Evolutionary conservation across 306 rosid species (phyloP).

Genomic region (cucumber (Cucumis sativus)): DNA sequence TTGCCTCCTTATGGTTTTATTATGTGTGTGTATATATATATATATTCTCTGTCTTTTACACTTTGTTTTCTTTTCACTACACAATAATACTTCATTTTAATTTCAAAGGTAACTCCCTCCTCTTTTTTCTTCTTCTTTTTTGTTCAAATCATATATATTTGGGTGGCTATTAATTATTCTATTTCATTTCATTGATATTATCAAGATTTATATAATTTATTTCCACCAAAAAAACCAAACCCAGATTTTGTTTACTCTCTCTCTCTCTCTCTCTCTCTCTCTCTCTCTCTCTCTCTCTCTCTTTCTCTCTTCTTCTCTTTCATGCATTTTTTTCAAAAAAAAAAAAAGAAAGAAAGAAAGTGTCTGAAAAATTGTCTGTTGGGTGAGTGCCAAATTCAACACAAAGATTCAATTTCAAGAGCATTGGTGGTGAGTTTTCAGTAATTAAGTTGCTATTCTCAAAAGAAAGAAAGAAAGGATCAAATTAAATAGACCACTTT

Average conservation of each 20-base stretch:
- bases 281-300: not conserved
- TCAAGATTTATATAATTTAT: slow-evolving; percentile 18
- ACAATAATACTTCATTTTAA: slow-evolving; percentile 8
- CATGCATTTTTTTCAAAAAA: not conserved
- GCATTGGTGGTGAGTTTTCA: not conserved
- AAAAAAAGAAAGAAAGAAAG: slow-evolving; percentile 7
- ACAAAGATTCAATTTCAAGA: slow-evolving; percentile 20
- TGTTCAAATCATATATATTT: slow-evolving; percentile 27
- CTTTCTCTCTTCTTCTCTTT: slow-evolving; percentile 10
- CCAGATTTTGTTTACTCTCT: not conserved
- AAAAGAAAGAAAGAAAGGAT: not conserved
- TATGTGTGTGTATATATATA: slow-evolving; percentile 6
- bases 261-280: not conserved
- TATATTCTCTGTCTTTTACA: too few species aligned
- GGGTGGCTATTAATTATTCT: slow-evolving; percentile 41
- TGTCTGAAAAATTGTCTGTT: slow-evolving; percentile 55
- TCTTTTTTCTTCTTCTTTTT: slow-evolving; percentile 17
- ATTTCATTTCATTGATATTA: slow-evolving; percentile 45
- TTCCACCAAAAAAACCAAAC: not conserved
- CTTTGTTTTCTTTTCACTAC: too few species aligned
- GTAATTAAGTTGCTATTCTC: not conserved
- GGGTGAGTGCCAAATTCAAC: slow-evolving; percentile 60
- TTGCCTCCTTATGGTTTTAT: slow-evolving; percentile 42
- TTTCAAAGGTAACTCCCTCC: slow-evolving; percentile 12
- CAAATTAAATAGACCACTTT: not conserved